Evolutionary conservation across 371 early-diverging fungal genomes (phyloP).

Genomic region (Paramicrosporidium saccamoebae): DNA sequence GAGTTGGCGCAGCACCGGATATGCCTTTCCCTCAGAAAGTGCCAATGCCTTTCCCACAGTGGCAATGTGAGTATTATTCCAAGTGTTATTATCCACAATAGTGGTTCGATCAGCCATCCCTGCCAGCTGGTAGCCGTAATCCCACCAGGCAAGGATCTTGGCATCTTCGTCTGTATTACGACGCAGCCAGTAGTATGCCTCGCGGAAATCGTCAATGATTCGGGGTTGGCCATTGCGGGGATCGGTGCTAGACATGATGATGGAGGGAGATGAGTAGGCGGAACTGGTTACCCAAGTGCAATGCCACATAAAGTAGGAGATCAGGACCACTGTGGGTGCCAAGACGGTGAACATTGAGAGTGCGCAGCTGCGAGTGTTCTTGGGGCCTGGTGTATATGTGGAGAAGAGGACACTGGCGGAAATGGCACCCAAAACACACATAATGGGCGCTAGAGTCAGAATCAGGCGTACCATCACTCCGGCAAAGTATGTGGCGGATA

Average conservation of each 20-base stretch:
- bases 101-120: conserved; percentile 92
- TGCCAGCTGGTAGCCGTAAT: conserved; percentile 97
- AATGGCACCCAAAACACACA: conserved; percentile 73
- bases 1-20: conserved; percentile 48
- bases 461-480: conserved; percentile 97
- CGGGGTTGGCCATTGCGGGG: conserved; percentile 53
- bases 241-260: conserved; percentile 60
- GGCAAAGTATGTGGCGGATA: conserved; percentile 92
- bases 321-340: conserved; percentile 19
- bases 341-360: conserved; percentile 14
- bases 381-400: conserved; percentile 10
- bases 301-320: conserved; percentile 64
- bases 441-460: conserved; percentile 83
- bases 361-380: conserved; percentile 4
- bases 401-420: conserved; percentile 54
- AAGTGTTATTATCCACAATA: conserved; percentile 96
- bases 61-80: conserved; percentile 98
- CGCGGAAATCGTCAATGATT: conserved; percentile 97
- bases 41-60: conserved; percentile 89
- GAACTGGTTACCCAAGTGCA: conserved; percentile 92
- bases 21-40: conserved; percentile 54
- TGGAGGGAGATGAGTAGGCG: conserved; percentile 94
- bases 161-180: conserved; percentile 72
- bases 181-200: conserved; percentile 94
- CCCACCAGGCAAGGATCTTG: conserved; percentile 97